phyloP scores from a whole-genome alignment of 2,329 filamentous ascomycete species.

The Periconia sp. region DNA sequence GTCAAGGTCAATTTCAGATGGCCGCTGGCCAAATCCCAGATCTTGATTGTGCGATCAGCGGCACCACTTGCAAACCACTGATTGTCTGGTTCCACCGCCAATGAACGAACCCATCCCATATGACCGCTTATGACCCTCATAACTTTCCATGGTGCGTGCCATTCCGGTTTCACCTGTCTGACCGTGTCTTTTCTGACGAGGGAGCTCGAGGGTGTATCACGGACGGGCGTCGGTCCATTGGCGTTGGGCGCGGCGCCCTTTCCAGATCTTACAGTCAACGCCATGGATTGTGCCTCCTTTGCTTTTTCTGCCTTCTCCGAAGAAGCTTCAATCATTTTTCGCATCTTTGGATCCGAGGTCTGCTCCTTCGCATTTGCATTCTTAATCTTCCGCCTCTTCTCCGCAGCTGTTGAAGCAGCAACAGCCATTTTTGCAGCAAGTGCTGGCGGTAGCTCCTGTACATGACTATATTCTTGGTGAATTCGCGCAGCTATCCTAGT shows the following conservation, averaged over 20 bases:
- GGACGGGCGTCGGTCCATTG: slow-evolving; percentile 55
- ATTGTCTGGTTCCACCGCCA: slow-evolving; percentile 90
- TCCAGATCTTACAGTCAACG: slow-evolving; percentile 56
- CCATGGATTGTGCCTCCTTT: slow-evolving; percentile 54
- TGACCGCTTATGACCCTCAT: slow-evolving; percentile 98
- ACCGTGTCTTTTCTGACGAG: slow-evolving; percentile 66
- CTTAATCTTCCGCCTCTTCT: slow-evolving; percentile 65
- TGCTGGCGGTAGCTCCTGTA: slow-evolving; percentile 74
- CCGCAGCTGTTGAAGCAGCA: slow-evolving; percentile 57
- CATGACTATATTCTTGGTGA: slow-evolving; percentile 73
- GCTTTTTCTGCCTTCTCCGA: slow-evolving; percentile 50
- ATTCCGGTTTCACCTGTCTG: slow-evolving; percentile 77
- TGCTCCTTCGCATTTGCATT: slow-evolving; percentile 50
- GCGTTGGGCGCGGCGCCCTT: slow-evolving; percentile 56
- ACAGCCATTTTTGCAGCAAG: slow-evolving; percentile 78
- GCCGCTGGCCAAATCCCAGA: slow-evolving; percentile 93
- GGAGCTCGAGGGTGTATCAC: slow-evolving; percentile 56
- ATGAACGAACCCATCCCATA: slow-evolving; percentile 77
- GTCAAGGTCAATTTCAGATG: slow-evolving; percentile 32
- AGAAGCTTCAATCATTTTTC: slow-evolving; percentile 68
- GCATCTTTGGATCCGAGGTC: slow-evolving; percentile 58
- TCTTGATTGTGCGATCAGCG: slow-evolving; percentile 96
- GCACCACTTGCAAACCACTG: slow-evolving; percentile 97
- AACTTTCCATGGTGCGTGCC: slow-evolving; percentile 97
- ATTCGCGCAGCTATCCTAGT: slow-evolving; percentile 60